These are phyloP conservation scores for Zymoseptoria brevis DNA, from an alignment of 2,329 filamentous ascomycete genomes.

Conservation along the genomic window DNA sequence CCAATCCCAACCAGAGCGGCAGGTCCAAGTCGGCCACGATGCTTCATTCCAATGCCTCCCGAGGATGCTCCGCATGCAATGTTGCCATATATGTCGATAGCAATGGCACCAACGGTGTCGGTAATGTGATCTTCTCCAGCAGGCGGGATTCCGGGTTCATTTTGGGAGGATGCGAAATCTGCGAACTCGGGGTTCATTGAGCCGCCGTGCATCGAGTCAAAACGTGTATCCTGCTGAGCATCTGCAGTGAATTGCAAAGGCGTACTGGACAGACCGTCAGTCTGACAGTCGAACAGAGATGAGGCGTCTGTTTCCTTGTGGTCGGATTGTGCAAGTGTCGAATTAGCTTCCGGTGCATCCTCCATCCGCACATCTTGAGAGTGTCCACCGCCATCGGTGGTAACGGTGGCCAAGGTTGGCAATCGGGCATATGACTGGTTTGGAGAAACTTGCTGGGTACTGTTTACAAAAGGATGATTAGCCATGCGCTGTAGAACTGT, in stretches of 20 bases:
- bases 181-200: not conserved
- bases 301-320: not conserved
- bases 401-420: not conserved
- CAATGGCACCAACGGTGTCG: conserved; percentile 94
- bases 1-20: conserved; percentile 89
- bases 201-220: too few relatives aligned
- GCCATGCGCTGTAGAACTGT: conserved; percentile 17
- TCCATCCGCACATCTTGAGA: not conserved
- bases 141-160: not conserved
- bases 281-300: not conserved
- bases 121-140: conserved; percentile 57
- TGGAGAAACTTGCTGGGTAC: conserved; percentile 29
- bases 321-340: not conserved
- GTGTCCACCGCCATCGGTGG: conserved; percentile 10
- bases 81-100: conserved; percentile 73
- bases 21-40: conserved; percentile 80
- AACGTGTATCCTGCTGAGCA: not conserved
- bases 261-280: not conserved
- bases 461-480: conserved; percentile 36
- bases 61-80: conserved; percentile 95
- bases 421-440: not conserved
- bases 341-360: not conserved
- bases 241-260: not conserved
- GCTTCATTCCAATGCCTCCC: conserved; percentile 97
- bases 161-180: not conserved